Base-by-base conservation (phyloP, 257 asterid species). In the Jacaranda mimosifolia region DNA sequence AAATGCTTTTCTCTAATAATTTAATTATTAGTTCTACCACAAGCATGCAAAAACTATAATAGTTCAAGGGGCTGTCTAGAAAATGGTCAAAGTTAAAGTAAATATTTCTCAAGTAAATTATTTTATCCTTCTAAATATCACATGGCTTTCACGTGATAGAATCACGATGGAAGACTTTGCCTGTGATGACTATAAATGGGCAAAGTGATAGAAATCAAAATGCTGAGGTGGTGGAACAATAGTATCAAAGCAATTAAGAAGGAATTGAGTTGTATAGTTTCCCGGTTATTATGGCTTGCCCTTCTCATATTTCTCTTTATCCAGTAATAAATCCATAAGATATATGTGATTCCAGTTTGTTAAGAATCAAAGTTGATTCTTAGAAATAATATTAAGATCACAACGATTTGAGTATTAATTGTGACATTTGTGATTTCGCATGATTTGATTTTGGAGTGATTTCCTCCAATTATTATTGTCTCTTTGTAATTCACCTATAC, bases 131-230 rank as follows among this genome's bases (percentile, higher is more conserved):
- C 11, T 19, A 18, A 19, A 57, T 57, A 57, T 56, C 63, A 57
- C 63, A 21, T 53, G 21, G 46, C 9, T 52, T 45, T 68, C 18
- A 17, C 64, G 4, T 70, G 52, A 70, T 52, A 70, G 51, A 52
- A 51, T n/a, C n/a, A 17, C 10, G 12, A 35, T 15, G 32, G 21
- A 51, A 51, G 32, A 70, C 74, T 48, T 68, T 53, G 62, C 46
- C 32, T 14, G 62, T 1, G 6, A 1, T 46, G 7, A 2, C 42
- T 17, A 4, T 1, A 66, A 67, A 67, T 19, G 19, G 39, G 52
- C 52, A 45, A 46, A 19, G 15, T 19, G 63, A 57, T 18, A 19
- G 36, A 57, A 57, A 57, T 57, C 38, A 57, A 18, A 57, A 18
- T 4, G 43, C 48, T 48, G 39, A 21, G 73, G 53, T 46, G 60